A percentile compares a stretch with the other conserved stretches of the same genome.
These are phyloP conservation scores for Colletotrichum theobromicola DNA, from an alignment of 2,329 filamentous ascomycete species.

Conservation along the genomic window DNA sequence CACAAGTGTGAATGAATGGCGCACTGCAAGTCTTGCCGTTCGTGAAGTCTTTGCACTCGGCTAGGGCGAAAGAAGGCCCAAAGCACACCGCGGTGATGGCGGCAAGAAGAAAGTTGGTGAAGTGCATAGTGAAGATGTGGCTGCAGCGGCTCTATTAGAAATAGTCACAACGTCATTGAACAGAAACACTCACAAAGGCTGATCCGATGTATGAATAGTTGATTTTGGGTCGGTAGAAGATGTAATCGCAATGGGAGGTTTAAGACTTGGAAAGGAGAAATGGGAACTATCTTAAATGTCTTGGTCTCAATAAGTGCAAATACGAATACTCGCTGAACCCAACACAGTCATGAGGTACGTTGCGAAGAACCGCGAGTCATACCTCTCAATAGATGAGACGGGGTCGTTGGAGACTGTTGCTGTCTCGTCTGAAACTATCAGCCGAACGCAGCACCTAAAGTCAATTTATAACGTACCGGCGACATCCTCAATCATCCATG, in stretches of 20 bases:
- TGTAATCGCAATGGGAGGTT: not conserved
- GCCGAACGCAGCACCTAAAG: not conserved
- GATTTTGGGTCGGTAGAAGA: accelerated
- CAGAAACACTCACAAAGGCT: accelerated
- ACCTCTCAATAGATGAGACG: not conserved
- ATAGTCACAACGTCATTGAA: not conserved
- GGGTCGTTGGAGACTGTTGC: not conserved
- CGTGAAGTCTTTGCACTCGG: not conserved
- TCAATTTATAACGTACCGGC: not conserved
- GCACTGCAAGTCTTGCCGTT: not conserved
- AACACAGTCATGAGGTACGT: not conserved
- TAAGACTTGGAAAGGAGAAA: not conserved
- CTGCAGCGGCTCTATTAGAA: not conserved
- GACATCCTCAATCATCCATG: not conserved
- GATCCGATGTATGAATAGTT: accelerated
- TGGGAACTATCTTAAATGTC: accelerated
- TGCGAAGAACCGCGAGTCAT: not conserved
- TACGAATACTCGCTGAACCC: not conserved
- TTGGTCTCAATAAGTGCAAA: not conserved
- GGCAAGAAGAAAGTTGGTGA: not conserved
- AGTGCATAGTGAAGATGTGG: not conserved
- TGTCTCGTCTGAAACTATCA: not conserved
- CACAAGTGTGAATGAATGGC: not conserved
- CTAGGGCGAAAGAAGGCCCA: not conserved
- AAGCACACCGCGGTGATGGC: not conserved